phyloP scores from a whole-genome alignment of 495 filamentous ascomycete species.

The Cudoniella acicularis region DNA sequence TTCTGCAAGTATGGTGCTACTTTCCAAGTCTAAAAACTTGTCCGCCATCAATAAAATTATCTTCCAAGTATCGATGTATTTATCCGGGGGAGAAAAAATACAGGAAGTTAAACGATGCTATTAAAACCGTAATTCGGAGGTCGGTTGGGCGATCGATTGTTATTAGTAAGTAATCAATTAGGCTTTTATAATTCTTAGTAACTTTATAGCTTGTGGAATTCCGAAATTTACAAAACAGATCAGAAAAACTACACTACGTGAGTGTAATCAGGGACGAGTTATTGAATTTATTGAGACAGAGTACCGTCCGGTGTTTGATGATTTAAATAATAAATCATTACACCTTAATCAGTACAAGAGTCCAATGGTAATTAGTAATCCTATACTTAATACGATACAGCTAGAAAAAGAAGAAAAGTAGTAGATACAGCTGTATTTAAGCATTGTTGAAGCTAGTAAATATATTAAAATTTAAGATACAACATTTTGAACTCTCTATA shows the following conservation, averaged over 20 bases:
- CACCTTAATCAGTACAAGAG: too few species aligned
- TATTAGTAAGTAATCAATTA: not conserved
- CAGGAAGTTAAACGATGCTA: not conserved
- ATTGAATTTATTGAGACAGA: constrained; percentile 8
- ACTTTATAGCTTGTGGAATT: constrained; percentile 1
- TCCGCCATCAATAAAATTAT: too few species aligned
- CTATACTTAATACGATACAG: too few species aligned
- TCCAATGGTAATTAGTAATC: too few species aligned
- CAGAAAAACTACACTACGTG: not conserved
- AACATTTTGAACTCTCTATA: too few species aligned
- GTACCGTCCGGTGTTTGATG: too few species aligned
- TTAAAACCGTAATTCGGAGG: not conserved
- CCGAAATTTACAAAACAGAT: not conserved
- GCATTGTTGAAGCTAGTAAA: too few species aligned
- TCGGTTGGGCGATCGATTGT: not conserved
- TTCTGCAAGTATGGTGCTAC: not conserved
- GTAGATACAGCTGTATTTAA: too few species aligned
- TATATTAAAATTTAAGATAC: too few species aligned
- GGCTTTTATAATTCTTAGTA: too few species aligned
- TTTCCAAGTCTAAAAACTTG: not conserved
- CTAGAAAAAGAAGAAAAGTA: too few species aligned
- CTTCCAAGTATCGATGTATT: not conserved
- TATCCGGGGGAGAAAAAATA: not conserved
- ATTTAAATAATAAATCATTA: too few species aligned
- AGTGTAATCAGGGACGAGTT: not conserved